A percentile compares a stretch with the other conserved stretches of the same genome.
These are phyloP conservation scores for Epichloe sylvatica DNA, from an alignment of 2,329 filamentous ascomycete genomes.

Conservation along the genomic window DNA sequence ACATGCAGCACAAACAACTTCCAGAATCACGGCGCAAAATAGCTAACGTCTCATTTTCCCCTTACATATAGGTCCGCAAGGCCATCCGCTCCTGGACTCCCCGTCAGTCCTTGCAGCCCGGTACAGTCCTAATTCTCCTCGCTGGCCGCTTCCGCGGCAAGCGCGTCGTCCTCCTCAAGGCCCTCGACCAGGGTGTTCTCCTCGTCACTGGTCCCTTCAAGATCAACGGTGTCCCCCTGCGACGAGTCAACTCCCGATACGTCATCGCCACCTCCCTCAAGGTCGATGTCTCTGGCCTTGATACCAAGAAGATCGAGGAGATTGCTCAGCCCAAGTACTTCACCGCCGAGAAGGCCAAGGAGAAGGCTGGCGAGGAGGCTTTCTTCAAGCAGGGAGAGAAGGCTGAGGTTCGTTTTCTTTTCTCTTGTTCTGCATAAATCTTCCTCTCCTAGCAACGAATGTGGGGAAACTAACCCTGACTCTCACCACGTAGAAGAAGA, in stretches of 20 bases:
- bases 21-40: not conserved
- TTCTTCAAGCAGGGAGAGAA: slow-evolving; percentile 99
- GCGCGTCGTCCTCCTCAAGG: slow-evolving; percentile 97
- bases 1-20: not conserved
- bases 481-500: slow-evolving; percentile 67
- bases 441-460: not conserved
- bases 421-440: not conserved
- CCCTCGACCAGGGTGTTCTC: slow-evolving; percentile 92
- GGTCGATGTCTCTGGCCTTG: slow-evolving; percentile 73
- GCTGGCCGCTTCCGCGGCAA: slow-evolving; percentile 99
- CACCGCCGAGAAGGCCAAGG: slow-evolving; percentile 82
- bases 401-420: slow-evolving; percentile 58
- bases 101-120: slow-evolving; percentile 80
- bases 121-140: slow-evolving; percentile 95
- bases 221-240: slow-evolving; percentile 97
- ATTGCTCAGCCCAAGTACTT: slow-evolving; percentile 76
- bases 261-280: slow-evolving; percentile 82
- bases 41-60: slow-evolving; percentile 12
- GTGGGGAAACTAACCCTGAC: slow-evolving; percentile 10
- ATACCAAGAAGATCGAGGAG: slow-evolving; percentile 79
- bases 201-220: slow-evolving; percentile 99
- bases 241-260: slow-evolving; percentile 86
- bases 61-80: slow-evolving; percentile 69
- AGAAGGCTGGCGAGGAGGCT: slow-evolving; percentile 94
- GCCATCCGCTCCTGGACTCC: slow-evolving; percentile 74